Conservation (phyloP, 495 filamentous ascomycete genomes). For the Trichoderma gamsii region DNA sequence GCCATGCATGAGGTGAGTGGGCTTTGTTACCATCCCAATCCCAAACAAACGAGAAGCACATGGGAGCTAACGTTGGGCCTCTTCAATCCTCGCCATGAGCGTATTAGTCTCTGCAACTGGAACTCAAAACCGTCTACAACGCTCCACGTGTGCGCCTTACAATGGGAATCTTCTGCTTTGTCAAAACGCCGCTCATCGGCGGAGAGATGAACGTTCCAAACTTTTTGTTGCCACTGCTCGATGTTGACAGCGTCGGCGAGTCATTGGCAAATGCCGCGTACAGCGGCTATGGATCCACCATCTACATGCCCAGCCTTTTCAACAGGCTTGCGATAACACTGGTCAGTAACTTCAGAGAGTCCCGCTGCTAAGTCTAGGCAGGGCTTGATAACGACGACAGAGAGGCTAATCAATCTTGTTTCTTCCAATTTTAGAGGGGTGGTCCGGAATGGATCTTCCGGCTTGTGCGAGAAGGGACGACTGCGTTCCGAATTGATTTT, state of each 20-base stretch:
- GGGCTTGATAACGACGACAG: background rate
- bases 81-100: background rate
- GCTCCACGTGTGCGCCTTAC: conserved; percentile 30
- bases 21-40: background rate
- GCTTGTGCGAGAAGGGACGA: background rate
- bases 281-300: conserved; percentile 28
- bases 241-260: conserved; percentile 34
- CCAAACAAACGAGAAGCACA: background rate
- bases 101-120: conserved; percentile 20
- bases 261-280: conserved; percentile 29
- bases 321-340: conserved; percentile 30
- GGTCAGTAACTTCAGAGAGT: conserved; percentile 22
- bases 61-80: background rate
- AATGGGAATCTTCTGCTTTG: conserved; percentile 29
- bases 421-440: background rate
- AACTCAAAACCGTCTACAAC: conserved; percentile 24
- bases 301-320: conserved; percentile 29
- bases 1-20: conserved; percentile 41
- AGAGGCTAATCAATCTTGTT: background rate
- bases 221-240: conserved; percentile 32
- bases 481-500: background rate
- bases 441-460: background rate
- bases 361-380: background rate
- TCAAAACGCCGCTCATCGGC: conserved; percentile 30
- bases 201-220: conserved; percentile 27